Conservation (phyloP, 257 asterid genomes). For the Agastache rugosa region DNA sequence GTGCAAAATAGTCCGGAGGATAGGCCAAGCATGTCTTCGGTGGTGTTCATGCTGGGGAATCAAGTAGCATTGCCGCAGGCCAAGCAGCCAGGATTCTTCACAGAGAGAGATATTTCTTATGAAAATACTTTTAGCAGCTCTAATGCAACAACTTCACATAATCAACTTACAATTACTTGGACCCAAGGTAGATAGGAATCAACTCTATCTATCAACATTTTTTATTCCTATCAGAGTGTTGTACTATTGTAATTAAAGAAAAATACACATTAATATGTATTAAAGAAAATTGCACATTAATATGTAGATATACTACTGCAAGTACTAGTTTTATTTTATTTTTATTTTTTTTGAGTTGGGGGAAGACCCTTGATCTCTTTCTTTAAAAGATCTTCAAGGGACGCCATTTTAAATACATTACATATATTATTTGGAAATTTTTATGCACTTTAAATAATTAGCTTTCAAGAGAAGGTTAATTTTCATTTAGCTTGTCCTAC, state of each 20-base stretch:
- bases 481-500: too few species aligned
- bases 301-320: too few species aligned
- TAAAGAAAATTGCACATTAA: too few species aligned
- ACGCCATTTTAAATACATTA: too few species aligned
- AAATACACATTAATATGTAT: too few species aligned
- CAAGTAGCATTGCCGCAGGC: neutral
- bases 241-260: neutral
- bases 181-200: neutral
- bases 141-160: neutral
- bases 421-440: too few species aligned
- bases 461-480: too few species aligned
- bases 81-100: neutral
- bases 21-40: neutral
- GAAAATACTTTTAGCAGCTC: neutral
- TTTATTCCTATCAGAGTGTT: neutral
- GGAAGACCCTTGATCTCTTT: too few species aligned
- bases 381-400: too few species aligned
- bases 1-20: neutral
- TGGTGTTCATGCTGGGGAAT: conserved; percentile 3
- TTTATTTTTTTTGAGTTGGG: too few species aligned
- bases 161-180: neutral
- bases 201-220: neutral
- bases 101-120: neutral
- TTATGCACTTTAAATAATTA: too few species aligned
- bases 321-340: too few species aligned